These are phyloP conservation scores for Entrophospora sp. DNA, from an alignment of 192 early-diverging fungal genomes.

Conservation along the genomic window DNA sequence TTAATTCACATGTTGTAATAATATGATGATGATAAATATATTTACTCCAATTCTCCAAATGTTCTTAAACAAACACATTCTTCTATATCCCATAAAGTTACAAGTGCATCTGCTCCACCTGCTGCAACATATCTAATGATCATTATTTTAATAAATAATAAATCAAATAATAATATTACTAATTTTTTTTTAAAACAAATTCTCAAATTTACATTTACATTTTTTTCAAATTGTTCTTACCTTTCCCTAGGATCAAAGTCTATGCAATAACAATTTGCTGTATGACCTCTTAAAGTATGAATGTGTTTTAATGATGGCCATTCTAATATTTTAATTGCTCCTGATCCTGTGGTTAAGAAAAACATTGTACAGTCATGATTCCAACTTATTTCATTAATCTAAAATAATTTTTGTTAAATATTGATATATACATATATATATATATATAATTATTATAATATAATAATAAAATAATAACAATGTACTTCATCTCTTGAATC, in stretches of 20 bases:
- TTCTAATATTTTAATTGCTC: conserved; percentile 57
- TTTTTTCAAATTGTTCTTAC: conserved; percentile 10
- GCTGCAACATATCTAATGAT: conserved; percentile 61
- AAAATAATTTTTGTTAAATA: not conserved
- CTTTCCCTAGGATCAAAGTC: conserved; percentile 70
- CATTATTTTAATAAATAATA: not conserved
- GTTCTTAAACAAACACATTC: conserved; percentile 54
- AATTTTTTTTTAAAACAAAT: too few species aligned
- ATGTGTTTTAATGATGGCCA: conserved; percentile 53
- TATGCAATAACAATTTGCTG: conserved; percentile 71
- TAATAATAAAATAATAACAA: too few species aligned
- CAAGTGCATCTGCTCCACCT: conserved; percentile 67
- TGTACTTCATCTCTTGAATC: conserved; percentile 6
- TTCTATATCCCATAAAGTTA: conserved; percentile 68
- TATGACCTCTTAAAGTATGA: conserved; percentile 57
- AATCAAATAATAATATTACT: not conserved
- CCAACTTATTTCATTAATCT: conserved; percentile 76
- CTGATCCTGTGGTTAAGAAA: conserved; percentile 69
- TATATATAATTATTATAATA: not conserved
- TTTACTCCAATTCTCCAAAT: conserved; percentile 58
- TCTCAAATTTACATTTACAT: too few species aligned
- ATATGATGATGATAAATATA: too few species aligned
- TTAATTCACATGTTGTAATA: too few species aligned
- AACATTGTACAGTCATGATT: conserved; percentile 63
- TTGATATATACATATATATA: too few species aligned